phyloP scores from a whole-genome alignment of 352 stramenopile species.

The Phytophthora megakarya region DNA sequence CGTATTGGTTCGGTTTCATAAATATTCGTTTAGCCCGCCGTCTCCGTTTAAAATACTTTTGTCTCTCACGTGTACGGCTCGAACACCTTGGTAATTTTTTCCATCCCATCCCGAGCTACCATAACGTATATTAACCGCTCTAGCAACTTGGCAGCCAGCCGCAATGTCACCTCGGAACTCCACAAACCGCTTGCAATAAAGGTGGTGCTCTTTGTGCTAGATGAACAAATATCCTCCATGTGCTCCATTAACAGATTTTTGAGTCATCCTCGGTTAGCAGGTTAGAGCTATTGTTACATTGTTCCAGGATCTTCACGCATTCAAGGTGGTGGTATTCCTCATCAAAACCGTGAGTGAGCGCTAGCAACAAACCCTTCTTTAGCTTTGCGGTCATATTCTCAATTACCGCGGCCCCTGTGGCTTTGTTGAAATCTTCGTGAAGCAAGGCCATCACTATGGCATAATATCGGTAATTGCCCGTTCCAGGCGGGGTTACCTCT shows the following conservation, averaged over 20 bases:
- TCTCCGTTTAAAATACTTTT: background rate
- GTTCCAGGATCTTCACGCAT: background rate
- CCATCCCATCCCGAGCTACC: background rate
- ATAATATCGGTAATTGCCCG: slow-evolving; percentile 5
- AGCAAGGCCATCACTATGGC: background rate
- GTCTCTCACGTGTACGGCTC: background rate
- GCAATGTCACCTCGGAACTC: background rate
- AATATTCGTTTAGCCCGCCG: background rate
- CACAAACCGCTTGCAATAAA: background rate
- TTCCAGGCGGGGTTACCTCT: background rate
- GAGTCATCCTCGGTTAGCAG: background rate
- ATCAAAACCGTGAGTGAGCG: background rate
- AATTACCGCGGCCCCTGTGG: background rate
- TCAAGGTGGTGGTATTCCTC: background rate
- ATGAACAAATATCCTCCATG: background rate
- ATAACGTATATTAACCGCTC: background rate
- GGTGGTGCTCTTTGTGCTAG: background rate
- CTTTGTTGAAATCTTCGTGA: background rate
- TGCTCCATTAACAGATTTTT: background rate
- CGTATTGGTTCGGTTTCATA: background rate
- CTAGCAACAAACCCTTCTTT: background rate
- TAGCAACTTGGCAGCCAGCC: background rate
- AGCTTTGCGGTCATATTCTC: slow-evolving; percentile 1
- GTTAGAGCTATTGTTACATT: too few species aligned
- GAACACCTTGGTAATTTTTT: background rate